Percentiles rank a stretch among this genome's conserved stretches.
Evolutionary conservation across 108 stramenopile genomes (phyloP).

Genomic region (Nannochloropsis gaditana): DNA sequence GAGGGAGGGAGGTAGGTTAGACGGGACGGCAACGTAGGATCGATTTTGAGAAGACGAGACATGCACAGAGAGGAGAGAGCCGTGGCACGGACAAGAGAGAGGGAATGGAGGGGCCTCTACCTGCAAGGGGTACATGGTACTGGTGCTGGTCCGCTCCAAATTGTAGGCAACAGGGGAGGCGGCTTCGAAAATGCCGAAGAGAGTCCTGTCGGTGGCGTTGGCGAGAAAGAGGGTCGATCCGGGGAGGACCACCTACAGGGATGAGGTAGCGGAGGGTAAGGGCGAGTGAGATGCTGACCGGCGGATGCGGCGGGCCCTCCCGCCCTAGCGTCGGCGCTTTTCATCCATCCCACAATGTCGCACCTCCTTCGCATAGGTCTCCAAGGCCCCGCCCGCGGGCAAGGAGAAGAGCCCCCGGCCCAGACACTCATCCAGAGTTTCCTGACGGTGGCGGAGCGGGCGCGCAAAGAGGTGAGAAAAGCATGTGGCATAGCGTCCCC

Average conservation of each 20-base stretch:
- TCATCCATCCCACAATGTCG: background rate
- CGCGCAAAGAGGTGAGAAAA: background rate
- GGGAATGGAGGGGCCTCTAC: background rate
- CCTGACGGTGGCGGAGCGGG: background rate
- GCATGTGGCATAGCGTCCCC: background rate
- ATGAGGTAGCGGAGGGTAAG: background rate
- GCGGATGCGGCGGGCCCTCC: background rate
- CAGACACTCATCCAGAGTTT: background rate
- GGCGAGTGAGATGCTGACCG: background rate
- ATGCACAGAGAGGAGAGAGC: background rate
- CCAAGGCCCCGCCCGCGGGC: background rate
- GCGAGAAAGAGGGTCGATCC: background rate
- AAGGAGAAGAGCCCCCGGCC: background rate
- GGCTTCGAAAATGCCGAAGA: conserved; percentile 4
- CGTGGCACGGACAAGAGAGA: background rate
- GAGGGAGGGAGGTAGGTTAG: background rate
- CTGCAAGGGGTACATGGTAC: background rate
- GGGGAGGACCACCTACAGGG: background rate
- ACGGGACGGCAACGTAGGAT: background rate
- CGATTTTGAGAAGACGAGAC: background rate
- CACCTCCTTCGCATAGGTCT: background rate
- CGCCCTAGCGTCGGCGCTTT: background rate
- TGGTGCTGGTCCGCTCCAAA: background rate
- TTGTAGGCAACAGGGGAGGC: background rate
- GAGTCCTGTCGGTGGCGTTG: background rate